Base-by-base conservation (phyloP, 2,329 filamentous ascomycete species). In the Penicillium sp. region DNA sequence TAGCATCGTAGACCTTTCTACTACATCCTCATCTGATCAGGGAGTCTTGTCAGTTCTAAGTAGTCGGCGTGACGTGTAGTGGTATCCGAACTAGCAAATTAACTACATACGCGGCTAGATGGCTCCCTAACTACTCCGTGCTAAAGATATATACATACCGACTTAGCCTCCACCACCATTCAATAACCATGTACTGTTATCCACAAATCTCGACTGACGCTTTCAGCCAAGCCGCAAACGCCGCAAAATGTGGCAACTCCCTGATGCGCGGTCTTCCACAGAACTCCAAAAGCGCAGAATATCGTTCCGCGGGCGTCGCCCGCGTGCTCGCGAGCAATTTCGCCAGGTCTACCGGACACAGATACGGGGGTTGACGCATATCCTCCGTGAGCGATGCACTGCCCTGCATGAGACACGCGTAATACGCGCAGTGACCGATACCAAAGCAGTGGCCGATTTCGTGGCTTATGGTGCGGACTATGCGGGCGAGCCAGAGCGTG, bases 401-500 rank as follows among this genome's bases (percentile, higher is more conserved):
- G 3, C 56, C 56, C 31, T 58, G 56, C 56, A 58, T 58, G 17
- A 51, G 11, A 51, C 56, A 58, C 5, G 56, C 56, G 13, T 52
- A 58, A 30, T 56, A 56, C 15, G 84, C 76, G 69, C 89, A 91
- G 70, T 91, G 88, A 7, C 74, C 88, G 17, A 91, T 79, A 0
- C 85, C 86, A 45, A 91, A 83, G 68, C 88, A 91, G 71, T 91
- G 89, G 0, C 87, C 86, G 0, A 91, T 73, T 69, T 91, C 89
- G 70, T 91, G 89, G 1, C 82, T 82, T 1, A 83, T 84, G 0
- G 88, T 90, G 54, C 83, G 83, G 56, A 80, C 86, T 2, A 86
- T 72, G 13, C 84, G 80, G 8, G 81, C 81, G 15, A 90, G 81
- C 86, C 88, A 91, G 2, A 88, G 69, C 0, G 75, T 80, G 0